Evolutionary conservation across 768 basidiomycete species (phyloP), one percentile per base, ranked within the genome.

Genomic region (Phylloporus sp.): DNA sequence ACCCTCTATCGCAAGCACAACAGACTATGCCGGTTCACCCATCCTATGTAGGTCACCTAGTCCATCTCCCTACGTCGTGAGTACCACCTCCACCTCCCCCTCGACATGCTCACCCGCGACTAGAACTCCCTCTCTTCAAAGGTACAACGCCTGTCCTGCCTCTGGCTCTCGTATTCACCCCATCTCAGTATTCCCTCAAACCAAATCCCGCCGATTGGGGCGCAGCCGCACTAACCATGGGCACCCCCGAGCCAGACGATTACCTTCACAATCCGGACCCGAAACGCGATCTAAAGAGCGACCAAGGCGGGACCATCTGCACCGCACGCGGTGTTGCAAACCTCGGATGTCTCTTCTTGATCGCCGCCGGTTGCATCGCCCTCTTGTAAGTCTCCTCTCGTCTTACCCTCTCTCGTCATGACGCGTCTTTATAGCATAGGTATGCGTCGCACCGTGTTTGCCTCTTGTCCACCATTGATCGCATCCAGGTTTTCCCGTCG

Each of bases 241-340:
- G 70, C 32, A 58, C 56, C 0, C 70, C 72, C n/a, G 83, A 85
- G 44, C 70, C 75, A 0, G 83, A 86, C 51, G 84, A 86, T 56
- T 65, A 72, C 40, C 70, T 86, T 3, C 84, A 86, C 56, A 80
- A 78, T 53, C 84, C 84, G 0, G 76, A 82, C 61, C 77, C 80
- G 4, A 68, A 59, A 26, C 70, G 77, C 17, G 78, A 83, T 52
- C 59, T 71, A 36, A 72, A 72, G 55, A 72, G 70, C n/a, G 80
- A 84, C 59, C 62, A 58, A 31, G 76, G 79, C 9, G 83, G 83
- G 2, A 69, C 71, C 38, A 72, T 88, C 41, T 78, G 79, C 46
- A 84, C 84, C 15, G 39, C 60, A 9, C 71, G 86, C 49, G 87
- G 86, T 9, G 53, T 86, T 35, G 71, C 71, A 3, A 90, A 90